Base-by-base conservation (phyloP, 495 filamentous ascomycete genomes). In the Talaromyces nanjingensis region DNA sequence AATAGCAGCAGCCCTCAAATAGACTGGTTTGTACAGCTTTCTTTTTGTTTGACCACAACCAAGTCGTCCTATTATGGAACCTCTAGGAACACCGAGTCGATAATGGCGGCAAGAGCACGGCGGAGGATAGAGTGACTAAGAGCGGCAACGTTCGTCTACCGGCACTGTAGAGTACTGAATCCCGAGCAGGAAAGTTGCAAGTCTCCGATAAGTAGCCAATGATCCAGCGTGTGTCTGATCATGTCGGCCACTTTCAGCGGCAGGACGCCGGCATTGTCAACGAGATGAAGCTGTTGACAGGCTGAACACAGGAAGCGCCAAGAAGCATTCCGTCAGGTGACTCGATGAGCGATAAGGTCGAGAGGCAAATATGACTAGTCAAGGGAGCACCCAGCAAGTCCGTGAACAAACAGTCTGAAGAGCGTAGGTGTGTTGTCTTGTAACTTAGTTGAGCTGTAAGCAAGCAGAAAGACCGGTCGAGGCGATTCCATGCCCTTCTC, bases 401-500 rank as follows among this genome's bases (percentile, higher is more conserved):
- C 7, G 6, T 20, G n/a, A 49, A 49, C 1, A 49, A 42, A 42
- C 37, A 42, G 33, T 33, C 34, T 39, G 34, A 39, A 12, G 3
- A 14, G 12, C 4, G 34, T 42, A 42, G 37, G 37, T 39, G 9
- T 14, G 31, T 24, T 27, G 27, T 27, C 27, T 42, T 20, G 45
- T 49, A 25, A 14, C 5, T 27, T 24, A 12, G 16, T 24, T 14
- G n/a, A 24, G 22, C 22, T 24, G 53, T 56, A 56, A 16, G 22
- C 14, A 62, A 34, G 6, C 18, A 27, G 34, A n/a, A n/a, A 29
- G 59, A 27, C 20, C 45, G 47, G 60, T 62, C 45, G 42, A 61
- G 59, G 12, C 34, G 60, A 62, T 62, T 62, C 60, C 60, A 62
- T 37, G 24, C 12, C 42, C 45, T 62, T 62, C 60, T 49, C 60